phyloP scores from a whole-genome alignment of 306 rosid genomes.

The Rosa chinensis region DNA sequence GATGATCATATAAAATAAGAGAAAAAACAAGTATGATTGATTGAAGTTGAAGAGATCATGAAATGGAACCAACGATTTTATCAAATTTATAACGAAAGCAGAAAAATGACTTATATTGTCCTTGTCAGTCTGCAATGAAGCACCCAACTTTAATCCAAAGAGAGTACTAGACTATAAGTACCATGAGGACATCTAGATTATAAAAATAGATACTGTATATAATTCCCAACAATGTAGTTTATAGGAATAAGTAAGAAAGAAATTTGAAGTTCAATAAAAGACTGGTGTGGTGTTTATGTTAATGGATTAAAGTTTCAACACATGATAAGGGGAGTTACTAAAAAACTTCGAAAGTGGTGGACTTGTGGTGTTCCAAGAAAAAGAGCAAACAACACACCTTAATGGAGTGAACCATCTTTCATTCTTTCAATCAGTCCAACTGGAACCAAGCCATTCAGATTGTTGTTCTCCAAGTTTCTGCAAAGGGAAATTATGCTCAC shows the following conservation, averaged over 20 bases:
- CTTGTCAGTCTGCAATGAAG: not conserved
- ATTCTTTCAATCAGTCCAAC: conserved; percentile 32
- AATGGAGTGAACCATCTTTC: conserved; percentile 35
- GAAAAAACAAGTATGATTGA: too few species aligned
- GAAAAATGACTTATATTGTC: not conserved
- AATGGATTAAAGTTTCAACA: not conserved
- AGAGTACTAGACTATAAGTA: not conserved
- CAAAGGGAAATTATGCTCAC: not conserved
- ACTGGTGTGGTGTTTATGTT: not conserved
- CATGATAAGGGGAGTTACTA: not conserved
- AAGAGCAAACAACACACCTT: conserved; percentile 28
- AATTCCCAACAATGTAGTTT: not conserved
- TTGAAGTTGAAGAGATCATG: too few species aligned
- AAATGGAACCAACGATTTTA: too few species aligned
- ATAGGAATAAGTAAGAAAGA: too few species aligned
- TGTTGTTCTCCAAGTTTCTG: conserved; percentile 48
- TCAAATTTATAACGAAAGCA: too few species aligned
- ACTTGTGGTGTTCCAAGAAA: not conserved
- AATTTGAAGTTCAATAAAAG: not conserved
- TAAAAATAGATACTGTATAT: not conserved
- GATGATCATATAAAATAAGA: too few species aligned
- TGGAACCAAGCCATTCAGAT: conserved; percentile 42
- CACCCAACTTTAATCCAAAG: not conserved
- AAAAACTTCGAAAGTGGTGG: not conserved
- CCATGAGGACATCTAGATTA: not conserved